A percentile compares a stretch with the other conserved stretches of the same genome.
phyloP scores from a whole-genome alignment of 805 yeast genomes.

The Metschnikowia dekortorum region DNA sequence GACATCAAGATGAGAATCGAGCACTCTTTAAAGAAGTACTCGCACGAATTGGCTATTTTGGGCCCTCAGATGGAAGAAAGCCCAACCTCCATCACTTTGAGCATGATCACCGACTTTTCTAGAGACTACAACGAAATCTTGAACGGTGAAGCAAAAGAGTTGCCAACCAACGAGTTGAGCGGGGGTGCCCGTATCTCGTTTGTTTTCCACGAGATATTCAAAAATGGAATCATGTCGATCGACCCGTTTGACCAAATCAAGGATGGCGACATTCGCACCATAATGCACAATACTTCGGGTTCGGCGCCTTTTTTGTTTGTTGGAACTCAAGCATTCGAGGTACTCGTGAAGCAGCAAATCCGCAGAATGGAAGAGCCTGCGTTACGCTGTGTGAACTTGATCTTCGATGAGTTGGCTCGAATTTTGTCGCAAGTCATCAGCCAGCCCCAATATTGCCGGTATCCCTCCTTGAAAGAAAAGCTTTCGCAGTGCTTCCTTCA shows the following conservation, averaged over 20 bases:
- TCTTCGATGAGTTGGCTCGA: slow-evolving; percentile 92
- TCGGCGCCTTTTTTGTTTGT: slow-evolving; percentile 93
- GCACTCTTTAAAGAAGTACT: slow-evolving; percentile 72
- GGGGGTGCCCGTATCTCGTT: slow-evolving; percentile 98
- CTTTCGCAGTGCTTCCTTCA: slow-evolving; percentile 75
- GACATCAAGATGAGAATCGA: slow-evolving; percentile 91
- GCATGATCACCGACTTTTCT: slow-evolving; percentile 87
- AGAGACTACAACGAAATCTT: slow-evolving; percentile 87
- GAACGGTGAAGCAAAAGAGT: slow-evolving; percentile 89
- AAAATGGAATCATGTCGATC: slow-evolving; percentile 84
- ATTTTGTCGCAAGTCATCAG: slow-evolving; percentile 79
- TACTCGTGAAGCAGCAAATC: slow-evolving; percentile 71
- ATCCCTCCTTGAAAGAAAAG: slow-evolving; percentile 87
- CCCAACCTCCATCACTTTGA: slow-evolving; percentile 83
- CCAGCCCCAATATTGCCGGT: slow-evolving; percentile 79
- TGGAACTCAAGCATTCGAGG: slow-evolving; percentile 96
- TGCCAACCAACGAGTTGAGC: slow-evolving; percentile 82
- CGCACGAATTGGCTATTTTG: slow-evolving; percentile 63
- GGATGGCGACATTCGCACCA: slow-evolving; percentile 93
- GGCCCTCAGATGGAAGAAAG: slow-evolving; percentile 90
- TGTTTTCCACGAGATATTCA: slow-evolving; percentile 93
- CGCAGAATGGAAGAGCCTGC: slow-evolving; percentile 93
- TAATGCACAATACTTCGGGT: slow-evolving; percentile 95
- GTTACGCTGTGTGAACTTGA: slow-evolving; percentile 78
- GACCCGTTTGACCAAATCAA: slow-evolving; percentile 97